Conservation (phyloP, 2,329 filamentous ascomycete genomes). For the Calonectria fujianensis region DNA sequence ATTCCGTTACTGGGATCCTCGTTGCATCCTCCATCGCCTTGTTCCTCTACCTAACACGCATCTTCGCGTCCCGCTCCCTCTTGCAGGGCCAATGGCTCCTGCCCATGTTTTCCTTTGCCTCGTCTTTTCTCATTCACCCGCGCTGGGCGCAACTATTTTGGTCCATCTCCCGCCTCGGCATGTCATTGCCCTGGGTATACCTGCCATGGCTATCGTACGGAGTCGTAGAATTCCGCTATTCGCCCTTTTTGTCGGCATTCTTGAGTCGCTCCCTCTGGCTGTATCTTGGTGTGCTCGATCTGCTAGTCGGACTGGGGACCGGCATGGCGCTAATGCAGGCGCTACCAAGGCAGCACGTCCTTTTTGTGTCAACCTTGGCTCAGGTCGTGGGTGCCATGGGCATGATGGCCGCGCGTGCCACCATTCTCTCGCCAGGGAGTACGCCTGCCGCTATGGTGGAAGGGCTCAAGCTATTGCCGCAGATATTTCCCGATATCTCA, state of each 20-base stretch:
- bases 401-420: constrained; percentile 5
- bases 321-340: constrained; percentile 7
- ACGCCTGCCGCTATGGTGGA: neutral
- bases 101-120: constrained; percentile 13
- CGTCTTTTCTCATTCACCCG: neutral
- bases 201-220: neutral
- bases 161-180: neutral
- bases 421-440: neutral
- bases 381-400: neutral
- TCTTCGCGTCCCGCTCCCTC: constrained; percentile 3
- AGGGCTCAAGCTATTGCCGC: constrained; percentile 1
- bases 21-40: neutral
- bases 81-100: constrained; percentile 5
- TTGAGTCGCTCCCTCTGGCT: neutral
- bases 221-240: neutral
- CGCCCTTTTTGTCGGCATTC: neutral
- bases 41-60: neutral
- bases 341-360: constrained; percentile 1
- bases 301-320: neutral
- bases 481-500: constrained; percentile 9
- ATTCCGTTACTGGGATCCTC: neutral
- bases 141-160: constrained; percentile 18
- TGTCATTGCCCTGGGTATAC: neutral
- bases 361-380: neutral
- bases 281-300: constrained; percentile 7